Conservation (phyloP, 371 early-diverging fungal genomes). For the Mortierella sp. region DNA sequence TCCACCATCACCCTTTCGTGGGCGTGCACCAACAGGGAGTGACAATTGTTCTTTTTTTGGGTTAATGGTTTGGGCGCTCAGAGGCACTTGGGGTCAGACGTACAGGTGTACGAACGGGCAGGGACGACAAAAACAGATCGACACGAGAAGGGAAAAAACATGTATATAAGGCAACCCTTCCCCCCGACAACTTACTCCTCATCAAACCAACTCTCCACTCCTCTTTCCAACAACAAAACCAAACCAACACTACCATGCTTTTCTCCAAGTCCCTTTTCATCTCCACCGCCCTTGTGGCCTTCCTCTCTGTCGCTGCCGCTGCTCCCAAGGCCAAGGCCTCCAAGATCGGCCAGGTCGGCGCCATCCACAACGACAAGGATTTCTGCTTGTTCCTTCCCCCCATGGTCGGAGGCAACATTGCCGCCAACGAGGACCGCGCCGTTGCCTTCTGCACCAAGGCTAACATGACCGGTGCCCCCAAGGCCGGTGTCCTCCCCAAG, state of each 20-base stretch:
- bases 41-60: neutral
- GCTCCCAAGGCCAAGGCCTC: slow-evolving; percentile 49
- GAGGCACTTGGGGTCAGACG: neutral
- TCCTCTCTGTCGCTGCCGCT: slow-evolving; percentile 22
- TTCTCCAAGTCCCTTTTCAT: slow-evolving; percentile 33
- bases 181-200: neutral
- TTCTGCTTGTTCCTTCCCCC: slow-evolving; percentile 74
- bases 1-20: neutral
- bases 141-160: neutral
- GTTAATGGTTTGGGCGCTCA: neutral
- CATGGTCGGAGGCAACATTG: slow-evolving; percentile 59
- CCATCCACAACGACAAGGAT: slow-evolving; percentile 61
- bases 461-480: slow-evolving; percentile 44
- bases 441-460: slow-evolving; percentile 69
- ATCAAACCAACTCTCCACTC: slow-evolving; percentile 9
- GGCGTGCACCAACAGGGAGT: slow-evolving; percentile 3
- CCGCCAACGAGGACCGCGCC: slow-evolving; percentile 65
- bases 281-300: slow-evolving; percentile 19
- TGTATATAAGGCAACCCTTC: neutral
- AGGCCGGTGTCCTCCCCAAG: slow-evolving; percentile 61
- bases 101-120: neutral
- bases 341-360: slow-evolving; percentile 40
- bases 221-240: neutral
- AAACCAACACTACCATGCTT: slow-evolving; percentile 11
- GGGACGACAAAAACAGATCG: slow-evolving; percentile 2